Evolutionary conservation across 179 eudicot genomes (phyloP).

Genomic region (Pouteria campechiana): DNA sequence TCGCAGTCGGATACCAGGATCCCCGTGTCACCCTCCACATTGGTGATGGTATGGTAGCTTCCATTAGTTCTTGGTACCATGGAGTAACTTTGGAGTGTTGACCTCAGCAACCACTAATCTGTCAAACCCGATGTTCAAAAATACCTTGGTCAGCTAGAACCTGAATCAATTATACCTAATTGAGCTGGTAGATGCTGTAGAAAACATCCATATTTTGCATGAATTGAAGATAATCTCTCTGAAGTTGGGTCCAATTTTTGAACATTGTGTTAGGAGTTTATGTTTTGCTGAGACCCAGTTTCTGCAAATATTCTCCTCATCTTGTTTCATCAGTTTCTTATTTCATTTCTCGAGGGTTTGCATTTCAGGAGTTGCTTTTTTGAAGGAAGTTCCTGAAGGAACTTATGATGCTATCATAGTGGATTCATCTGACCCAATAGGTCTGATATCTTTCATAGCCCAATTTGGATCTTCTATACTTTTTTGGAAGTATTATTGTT

Average conservation of each 20-base stretch:
- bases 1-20: conserved; percentile 64
- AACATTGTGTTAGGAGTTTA: too few relatives aligned
- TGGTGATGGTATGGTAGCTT: conserved; percentile 56
- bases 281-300: too few relatives aligned
- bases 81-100: too few relatives aligned
- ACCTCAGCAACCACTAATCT: too few relatives aligned
- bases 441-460: conserved; percentile 10
- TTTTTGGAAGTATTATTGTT: background rate
- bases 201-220: too few relatives aligned
- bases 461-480: background rate
- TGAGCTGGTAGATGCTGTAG: too few relatives aligned
- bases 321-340: background rate
- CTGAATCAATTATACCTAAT: too few relatives aligned
- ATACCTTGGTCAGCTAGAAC: too few relatives aligned
- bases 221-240: too few relatives aligned
- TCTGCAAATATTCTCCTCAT: background rate
- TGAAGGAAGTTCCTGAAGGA: conserved; percentile 74
- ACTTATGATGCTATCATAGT: conserved; percentile 86
- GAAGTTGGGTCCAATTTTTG: too few relatives aligned
- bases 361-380: conserved; percentile 70
- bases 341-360: background rate
- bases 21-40: conserved; percentile 66
- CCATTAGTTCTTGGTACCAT: too few relatives aligned
- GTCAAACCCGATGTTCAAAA: too few relatives aligned
- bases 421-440: conserved; percentile 92